Base-by-base conservation (phyloP, 805 yeast genomes). In the Zygoascus bituminiphila region DNA sequence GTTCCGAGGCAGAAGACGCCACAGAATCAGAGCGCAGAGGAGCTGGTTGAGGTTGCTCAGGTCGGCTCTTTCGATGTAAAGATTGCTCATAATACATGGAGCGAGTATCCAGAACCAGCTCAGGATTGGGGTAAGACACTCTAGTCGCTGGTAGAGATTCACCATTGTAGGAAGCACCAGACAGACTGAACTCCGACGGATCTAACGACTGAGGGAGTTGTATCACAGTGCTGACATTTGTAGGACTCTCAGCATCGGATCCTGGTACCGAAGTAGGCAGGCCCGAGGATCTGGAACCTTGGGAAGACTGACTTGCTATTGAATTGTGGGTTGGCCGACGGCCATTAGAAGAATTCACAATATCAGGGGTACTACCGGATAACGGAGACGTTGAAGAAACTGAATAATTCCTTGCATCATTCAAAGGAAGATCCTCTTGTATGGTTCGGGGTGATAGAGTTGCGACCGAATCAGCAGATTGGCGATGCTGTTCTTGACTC, bases 91-190 rank as follows among this genome's bases (percentile, higher is more conserved):
- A 17, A 31, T 43, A 47, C 48, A 51, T 42, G 5, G 50, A 42
- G 22, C 46, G 47, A 14, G 53, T 48, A 42, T 56, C 57, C 14
- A 54, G 44, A 19, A 52, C 59, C 31, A 50, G 52, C 22, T 56
- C 57, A n/a, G 57, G 57, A 31, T 54, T 52, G 17, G 57, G 54
- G 42, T 46, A 52, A 2, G 54, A 40, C 14, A 52, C 38, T 22
- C 42, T 42, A 20, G 22, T 20, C n/a, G 39, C 3, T 2, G 46
- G 36, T 20, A 21, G 19, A 21, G 42, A 14, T 35, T 22, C 24
- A 10, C 19, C 12, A 15, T 26, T 41, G 20, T 14, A 17, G 20
- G 31, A 10, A 22, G 40, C 44, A 17, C 50, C 46, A 22, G 46
- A 41, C 15, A 50, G 46, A 12, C 50, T 42, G 10, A 50, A 46